Base-by-base conservation (phyloP, 2,329 filamentous ascomycete species). In the Ophiostoma tasmaniense region DNA sequence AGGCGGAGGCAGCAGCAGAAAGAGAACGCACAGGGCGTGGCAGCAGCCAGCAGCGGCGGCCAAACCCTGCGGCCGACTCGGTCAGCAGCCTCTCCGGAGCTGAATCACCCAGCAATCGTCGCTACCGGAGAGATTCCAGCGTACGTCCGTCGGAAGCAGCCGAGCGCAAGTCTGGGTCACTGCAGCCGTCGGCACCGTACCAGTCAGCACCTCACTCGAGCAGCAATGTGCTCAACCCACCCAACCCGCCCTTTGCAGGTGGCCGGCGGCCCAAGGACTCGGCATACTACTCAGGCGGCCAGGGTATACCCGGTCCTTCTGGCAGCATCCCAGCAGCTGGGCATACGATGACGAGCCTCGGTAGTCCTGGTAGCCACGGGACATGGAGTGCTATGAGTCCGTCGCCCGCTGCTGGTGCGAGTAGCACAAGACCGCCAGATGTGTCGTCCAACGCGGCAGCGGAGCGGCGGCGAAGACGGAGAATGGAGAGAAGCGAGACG, bases 221-320 rank as follows among this genome's bases (percentile, higher is more conserved):
- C 74, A 75, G n/a, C 74, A 82, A 77, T 64, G 33, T 67, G 5
- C 75, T 87, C 1, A 82, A 81, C 13, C 85, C 85, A 1, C 86
- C 87, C 0, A 82, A 84, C 69, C 84, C 87, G 11, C 80, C 84
- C 6, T 87, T 85, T 74, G 84, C 85, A 5, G 82, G 80, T 59
- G 81, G 81, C 0, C 79, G 80, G 70, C 80, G 81, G 73, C 79
- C 77, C 1, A 89, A 88, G 73, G 87, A 89, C 74, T 87, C 85
- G 62, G 84, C 85, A 10, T 88, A 89, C 73, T 88, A 87, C 74
- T 86, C 85, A 2, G 84, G 71, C n/a, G 70, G 84, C 7, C 78
- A 79, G 70, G 78, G 81, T 1, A n/a, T 42, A 8, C 30, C 67
- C 14, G 79, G 80, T 2, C 80, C 80, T 20, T 79, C 80, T n/a